Evolutionary conservation across 2,329 filamentous ascomycete species (phyloP).

Genomic region (Aspergillus hiratsukae): DNA sequence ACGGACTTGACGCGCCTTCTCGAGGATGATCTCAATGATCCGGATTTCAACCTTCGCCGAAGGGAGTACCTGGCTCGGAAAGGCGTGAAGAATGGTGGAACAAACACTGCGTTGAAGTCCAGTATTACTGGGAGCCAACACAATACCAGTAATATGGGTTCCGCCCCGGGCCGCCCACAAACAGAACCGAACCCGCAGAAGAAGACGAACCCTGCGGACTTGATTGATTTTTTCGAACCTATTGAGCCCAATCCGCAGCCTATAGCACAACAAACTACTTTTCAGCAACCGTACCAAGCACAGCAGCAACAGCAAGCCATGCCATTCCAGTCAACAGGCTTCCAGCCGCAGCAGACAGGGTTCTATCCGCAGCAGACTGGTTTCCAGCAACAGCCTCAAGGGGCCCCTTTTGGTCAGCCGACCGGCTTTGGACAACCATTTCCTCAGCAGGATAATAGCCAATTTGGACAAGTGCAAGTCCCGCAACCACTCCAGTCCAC

Average conservation of each 20-base stretch:
- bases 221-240: constrained; percentile 92
- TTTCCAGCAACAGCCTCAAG: constrained; percentile 34
- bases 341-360: constrained; percentile 31
- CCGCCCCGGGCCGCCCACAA: constrained; percentile 22
- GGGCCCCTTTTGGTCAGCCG: constrained; percentile 9
- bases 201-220: constrained; percentile 55
- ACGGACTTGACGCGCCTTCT: constrained; percentile 84
- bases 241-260: constrained; percentile 84
- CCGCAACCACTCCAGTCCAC: constrained; percentile 54
- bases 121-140: constrained; percentile 7
- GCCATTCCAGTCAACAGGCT: constrained; percentile 26
- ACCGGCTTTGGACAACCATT: constrained; percentile 20
- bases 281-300: constrained; percentile 34
- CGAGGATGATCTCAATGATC: constrained; percentile 90
- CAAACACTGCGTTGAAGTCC: constrained; percentile 34
- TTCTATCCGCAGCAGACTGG: constrained; percentile 34
- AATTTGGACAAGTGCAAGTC: constrained; percentile 31
- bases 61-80: constrained; percentile 88
- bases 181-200: constrained; percentile 26
- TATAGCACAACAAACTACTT: constrained; percentile 47
- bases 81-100: constrained; percentile 60
- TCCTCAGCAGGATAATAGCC: constrained; percentile 29
- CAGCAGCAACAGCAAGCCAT: constrained; percentile 13
- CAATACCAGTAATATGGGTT: constrained; percentile 25
- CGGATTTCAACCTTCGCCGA: constrained; percentile 90